Evolutionary conservation across 2,329 filamentous ascomycete genomes (phyloP), one percentile per base, ranked within the genome.

Genomic region (Talaromyces sp.): DNA sequence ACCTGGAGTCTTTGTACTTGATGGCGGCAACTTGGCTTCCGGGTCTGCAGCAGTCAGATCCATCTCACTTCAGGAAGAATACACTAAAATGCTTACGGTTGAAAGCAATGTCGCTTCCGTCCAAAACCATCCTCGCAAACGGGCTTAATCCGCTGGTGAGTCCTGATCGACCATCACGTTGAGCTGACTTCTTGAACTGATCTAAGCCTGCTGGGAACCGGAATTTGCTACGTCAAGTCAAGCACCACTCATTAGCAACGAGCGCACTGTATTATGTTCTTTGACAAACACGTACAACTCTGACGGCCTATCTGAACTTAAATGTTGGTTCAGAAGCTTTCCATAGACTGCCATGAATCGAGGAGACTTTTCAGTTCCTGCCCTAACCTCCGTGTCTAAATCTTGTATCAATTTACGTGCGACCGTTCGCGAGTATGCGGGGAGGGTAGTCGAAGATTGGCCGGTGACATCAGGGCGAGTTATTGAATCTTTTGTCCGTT

Each of bases 321-420:
- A 78, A 47, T 96, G 84, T 68, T 89, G 87, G 65, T 91, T 86
- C 35, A 97, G 25, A 39, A 66, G 82, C 74, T 94, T 89, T 70
- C 90, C 85, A 54, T 93, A 83, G 11, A 88, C 89, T 70, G 89
- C 87, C 70, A 91, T 89, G 56, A 93, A 81, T 68, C 87, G 86
- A 73, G 86, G 85, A 22, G 90, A 89, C 54, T 78, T 75, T 56
- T 75, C 73, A 35, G 84, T 83, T 50, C 85, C 83, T 57, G 86
- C 84, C 47, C 82, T 79, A 66, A 89, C 87, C 74, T 94, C 91
- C 68, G 83, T 82, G 73, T 95, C 93, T 57, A 97, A 80, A 54
- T 84, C 85, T 69, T 90, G 87, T 70, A 93, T 75, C 45, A 83
- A 80, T 69, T 81, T 81, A 67, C 82, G 80, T 41, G 82, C 83